Evolutionary conservation across 169 alveolate genomes (phyloP).

Genomic region (Plasmodium vivax): DNA sequence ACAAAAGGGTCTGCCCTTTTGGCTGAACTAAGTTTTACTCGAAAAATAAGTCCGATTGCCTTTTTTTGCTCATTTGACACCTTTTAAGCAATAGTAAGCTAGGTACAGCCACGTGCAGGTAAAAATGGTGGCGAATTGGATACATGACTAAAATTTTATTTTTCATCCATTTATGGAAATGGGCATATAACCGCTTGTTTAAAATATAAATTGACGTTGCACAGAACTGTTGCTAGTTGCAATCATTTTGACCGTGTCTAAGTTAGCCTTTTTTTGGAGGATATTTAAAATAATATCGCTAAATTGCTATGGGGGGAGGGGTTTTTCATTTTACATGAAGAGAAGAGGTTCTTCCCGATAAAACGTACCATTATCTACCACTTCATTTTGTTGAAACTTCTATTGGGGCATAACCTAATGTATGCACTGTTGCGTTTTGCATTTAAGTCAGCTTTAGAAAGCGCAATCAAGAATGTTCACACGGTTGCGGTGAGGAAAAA

Average conservation of each 20-base stretch:
- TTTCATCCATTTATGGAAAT: neutral
- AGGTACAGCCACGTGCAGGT: neutral
- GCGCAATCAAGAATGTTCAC: neutral
- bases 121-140: neutral
- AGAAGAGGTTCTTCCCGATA: neutral
- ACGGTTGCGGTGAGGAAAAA: neutral
- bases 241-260: neutral
- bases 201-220: neutral
- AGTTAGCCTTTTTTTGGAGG: neutral
- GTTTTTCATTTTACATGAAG: neutral
- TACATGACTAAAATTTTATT: neutral
- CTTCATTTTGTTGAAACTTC: constrained; percentile 1
- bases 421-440: neutral
- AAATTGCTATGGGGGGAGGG: neutral
- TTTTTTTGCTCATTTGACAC: neutral
- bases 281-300: neutral
- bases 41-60: neutral
- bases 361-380: neutral
- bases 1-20: neutral
- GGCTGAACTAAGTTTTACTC: neutral
- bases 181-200: neutral
- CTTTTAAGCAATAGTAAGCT: neutral
- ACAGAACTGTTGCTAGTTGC: neutral
- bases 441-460: neutral
- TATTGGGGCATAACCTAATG: neutral